Conservation (phyloP, 176 grass and related monocot genomes). For the Phoenix dactylifera region DNA sequence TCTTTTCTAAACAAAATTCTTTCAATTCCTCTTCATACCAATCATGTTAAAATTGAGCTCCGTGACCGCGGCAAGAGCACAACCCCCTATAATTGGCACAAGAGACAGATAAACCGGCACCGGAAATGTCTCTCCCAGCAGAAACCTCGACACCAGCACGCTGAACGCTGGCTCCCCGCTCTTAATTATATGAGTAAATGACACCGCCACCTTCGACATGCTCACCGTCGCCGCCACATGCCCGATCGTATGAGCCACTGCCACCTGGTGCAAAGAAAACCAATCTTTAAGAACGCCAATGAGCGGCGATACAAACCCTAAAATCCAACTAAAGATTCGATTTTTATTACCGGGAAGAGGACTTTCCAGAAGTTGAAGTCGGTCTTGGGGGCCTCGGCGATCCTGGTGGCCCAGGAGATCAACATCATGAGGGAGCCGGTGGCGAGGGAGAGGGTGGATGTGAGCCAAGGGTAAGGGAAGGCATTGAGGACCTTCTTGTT, state of each 20-base stretch:
- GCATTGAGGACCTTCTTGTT: constrained; percentile 97
- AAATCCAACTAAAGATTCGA: background rate
- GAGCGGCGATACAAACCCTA: too few species aligned
- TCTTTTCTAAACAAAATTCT: too few species aligned
- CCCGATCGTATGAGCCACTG: constrained; percentile 78
- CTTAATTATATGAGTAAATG: constrained; percentile 97
- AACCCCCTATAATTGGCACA: constrained; percentile 82
- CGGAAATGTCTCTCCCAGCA: constrained; percentile 80
- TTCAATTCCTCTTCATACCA: constrained; percentile 41
- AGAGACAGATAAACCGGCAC: constrained; percentile 75
- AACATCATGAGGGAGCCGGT: constrained; percentile 78
- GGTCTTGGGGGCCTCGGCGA: constrained; percentile 68
- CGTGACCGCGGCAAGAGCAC: constrained; percentile 69
- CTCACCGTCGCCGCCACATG: constrained; percentile 90
- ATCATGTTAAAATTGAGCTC: constrained; percentile 90
- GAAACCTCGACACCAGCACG: constrained; percentile 71
- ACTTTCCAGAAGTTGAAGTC: constrained; percentile 83
- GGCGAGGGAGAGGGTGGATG: constrained; percentile 71
- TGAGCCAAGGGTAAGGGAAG: constrained; percentile 92
- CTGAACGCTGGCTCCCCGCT: constrained; percentile 92
- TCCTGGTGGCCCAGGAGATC: constrained; percentile 61
- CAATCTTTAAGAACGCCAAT: background rate
- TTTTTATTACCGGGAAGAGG: constrained; percentile 58
- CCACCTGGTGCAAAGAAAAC: constrained; percentile 47
- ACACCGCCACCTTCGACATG: constrained; percentile 97